Evolutionary conservation across 2,329 filamentous ascomycete genomes (phyloP), one percentile per base, ranked within the genome.

Genomic region (Cercospora zeae-maydis): DNA sequence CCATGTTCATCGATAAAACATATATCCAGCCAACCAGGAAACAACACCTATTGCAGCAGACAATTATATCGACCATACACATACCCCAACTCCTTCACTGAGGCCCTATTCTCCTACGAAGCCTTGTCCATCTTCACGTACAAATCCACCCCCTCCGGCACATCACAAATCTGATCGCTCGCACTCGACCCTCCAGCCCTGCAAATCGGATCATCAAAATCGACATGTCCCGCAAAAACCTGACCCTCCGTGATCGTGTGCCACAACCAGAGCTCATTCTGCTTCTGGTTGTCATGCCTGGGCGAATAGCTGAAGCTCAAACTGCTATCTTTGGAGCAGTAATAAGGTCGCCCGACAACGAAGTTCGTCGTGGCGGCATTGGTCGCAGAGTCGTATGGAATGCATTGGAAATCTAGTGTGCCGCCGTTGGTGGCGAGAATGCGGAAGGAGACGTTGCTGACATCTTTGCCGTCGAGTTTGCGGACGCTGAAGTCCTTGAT

Each of bases 391-490:
- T 64, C 52, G 53, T 66, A 66, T 7, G 63, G 33, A 4, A 24
- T 14, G 42, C 66, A 67, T 37, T 59, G 13, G 45, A 59, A 64
- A 56, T 66, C 62, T 24, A 66, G 56, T 7, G 55, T 45, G 24
- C 61, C 66, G 59, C 59, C 61, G 45, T 63, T 66, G 49, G 66
- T 63, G 55, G 66, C 52, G 51, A 47, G 11, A 58, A 67, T 64
- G 63, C 45, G 33, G 66, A 67, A 67, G 52, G 51, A 59, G 16
- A 67, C 11, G 34, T 61, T 56, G 59, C 11, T 54, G 58, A 67
- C 63, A 45, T 36, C 37, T 6, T 47, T 33, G 54, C 66, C 63
- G 56, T 64, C 51, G 58, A 19, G 31, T 39, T 66, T 62, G 58
- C 51, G 60, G 21, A 36, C 16, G 45, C 42, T 58, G 37, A 67